Base-by-base conservation (phyloP, 1,139 yeast species). In the Magnusiomyces fungicola region DNA sequence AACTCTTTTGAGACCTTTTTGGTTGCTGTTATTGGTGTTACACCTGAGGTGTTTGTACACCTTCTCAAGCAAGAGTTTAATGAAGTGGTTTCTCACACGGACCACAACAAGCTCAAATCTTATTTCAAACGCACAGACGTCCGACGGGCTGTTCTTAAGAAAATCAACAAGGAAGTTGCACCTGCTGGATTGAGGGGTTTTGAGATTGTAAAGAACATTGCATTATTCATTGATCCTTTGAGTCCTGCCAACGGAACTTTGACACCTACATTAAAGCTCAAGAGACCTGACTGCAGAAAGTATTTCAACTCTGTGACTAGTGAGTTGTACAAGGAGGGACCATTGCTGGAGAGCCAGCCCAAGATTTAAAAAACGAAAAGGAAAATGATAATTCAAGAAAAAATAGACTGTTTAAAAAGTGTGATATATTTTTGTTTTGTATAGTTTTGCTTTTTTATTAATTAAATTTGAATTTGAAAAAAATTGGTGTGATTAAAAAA, bases 181-280 rank as follows among this genome's bases (percentile, higher is more conserved):
- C 41, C 61, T 23, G 62, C 66, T 16, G 58, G 69, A 19, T 61
- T 73, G 27, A 65, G 66, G 45, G 73, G 74, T 0, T 84, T 81
- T 60, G 94, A 85, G 63, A 79, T 75, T 62, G 56, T 84, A 46
- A 83, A 81, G 64, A 84, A 85, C 58, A 63, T 81, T 21, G 65
- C 66, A 41, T 70, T 83, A 48, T 79, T 71, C 36, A 62, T 83
- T 47, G 92, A 84, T 55, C 90, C 92, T 1, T 74, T 85, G 62
- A 79, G 75, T 27, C 66, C 79, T 34, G 83, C 76, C 45, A 78
- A 79, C 53, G 82, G 80, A 47, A 77, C 80, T 14, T 67, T 84
- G 42, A 84, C 95, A 3, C 94, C 94, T 41, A 84, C 95, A 2
- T 67, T 83, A 61, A 85, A 85, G 68, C 74, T 83, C 55, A 83